These are phyloP conservation scores for Fraxinus platypoda DNA, from an alignment of 305 asterid species.

Conservation along the genomic window DNA sequence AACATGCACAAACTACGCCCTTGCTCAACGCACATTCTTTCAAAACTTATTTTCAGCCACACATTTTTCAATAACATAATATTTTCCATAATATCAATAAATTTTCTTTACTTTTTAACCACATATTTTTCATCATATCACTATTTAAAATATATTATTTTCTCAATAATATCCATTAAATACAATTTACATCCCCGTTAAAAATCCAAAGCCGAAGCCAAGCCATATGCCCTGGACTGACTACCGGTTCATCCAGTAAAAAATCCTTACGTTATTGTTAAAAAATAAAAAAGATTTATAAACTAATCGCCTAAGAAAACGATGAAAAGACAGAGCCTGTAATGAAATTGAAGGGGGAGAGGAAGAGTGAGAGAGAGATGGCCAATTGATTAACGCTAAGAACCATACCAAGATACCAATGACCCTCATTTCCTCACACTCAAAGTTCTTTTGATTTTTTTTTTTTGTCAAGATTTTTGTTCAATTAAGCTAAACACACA, in stretches of 20 bases:
- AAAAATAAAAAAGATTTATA: background rate
- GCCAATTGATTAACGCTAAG: conserved; percentile 29
- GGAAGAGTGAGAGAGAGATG: conserved; percentile 33
- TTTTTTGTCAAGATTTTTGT: background rate
- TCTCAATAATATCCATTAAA: too few relatives aligned
- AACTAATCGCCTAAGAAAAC: background rate
- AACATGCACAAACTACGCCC: too few relatives aligned
- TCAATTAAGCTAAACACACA: background rate
- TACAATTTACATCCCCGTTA: background rate
- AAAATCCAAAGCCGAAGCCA: background rate
- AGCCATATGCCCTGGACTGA: conserved; percentile 18
- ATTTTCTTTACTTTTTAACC: too few relatives aligned
- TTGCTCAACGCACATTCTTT: too few relatives aligned
- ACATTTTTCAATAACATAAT: too few relatives aligned
- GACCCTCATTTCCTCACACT: conserved; percentile 15
- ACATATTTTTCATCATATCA: too few relatives aligned
- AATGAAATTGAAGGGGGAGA: conserved; percentile 22
- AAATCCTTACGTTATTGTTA: conserved; percentile 20
- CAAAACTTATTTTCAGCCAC: too few relatives aligned
- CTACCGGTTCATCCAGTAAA: conserved; percentile 37
- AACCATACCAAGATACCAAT: conserved; percentile 19
- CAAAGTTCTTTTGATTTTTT: background rate
- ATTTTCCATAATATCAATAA: too few relatives aligned
- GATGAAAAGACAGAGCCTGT: conserved; percentile 29
- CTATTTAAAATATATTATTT: too few relatives aligned